Base-by-base conservation (phyloP, 805 yeast species). In the Ogataea parapolymorpha region DNA sequence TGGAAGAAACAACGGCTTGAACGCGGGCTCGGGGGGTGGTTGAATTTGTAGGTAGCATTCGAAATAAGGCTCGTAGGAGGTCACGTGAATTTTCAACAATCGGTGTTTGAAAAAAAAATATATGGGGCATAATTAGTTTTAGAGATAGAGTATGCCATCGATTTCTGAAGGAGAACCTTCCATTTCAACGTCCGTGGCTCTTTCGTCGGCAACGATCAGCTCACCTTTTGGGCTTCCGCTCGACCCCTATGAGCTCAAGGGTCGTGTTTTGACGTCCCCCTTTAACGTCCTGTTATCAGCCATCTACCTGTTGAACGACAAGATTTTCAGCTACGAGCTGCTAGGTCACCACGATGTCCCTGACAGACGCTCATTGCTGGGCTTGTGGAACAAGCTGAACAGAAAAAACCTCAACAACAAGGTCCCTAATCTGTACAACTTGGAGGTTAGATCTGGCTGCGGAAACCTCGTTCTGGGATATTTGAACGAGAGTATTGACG, bases 401-500 rank as follows among this genome's bases (percentile, higher is more conserved):
- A 72, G 76, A 54, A 56, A 59, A 28, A 82, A 83, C 57, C 67
- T 77, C 11, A 56, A 62, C 33, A 80, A 80, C 17, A 63, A 61
- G n/a, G 77, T 80, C 40, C 93, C 95, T 20, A 69, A 70, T 39
- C 63, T 82, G 51, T 70, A 78, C 56, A 67, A 74, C 48, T 62
- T 82, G 42, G 88, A 89, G 56, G 76, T 86, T 42, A 79, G 95
- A 60, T 69, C 83, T 2, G 97, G 96, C 54, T 93, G 96, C 24
- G 86, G 91, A 33, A 74, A 79, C 47, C 76, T 85, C 20, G 73
- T 91, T 33, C 67, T 85, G 37, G 97, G 96, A 27, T 90, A 81
- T 65, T 62, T 77, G 44, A 53, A 53, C 33, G 54, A 59, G 30
- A 39, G 54, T 17, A 34, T 42, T 1, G 46, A 48, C 26, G 26